A percentile compares a stretch with the other conserved stretches of the same genome.
Evolutionary conservation across 2,329 filamentous ascomycete species (phyloP).

Genomic region (Elsinoe australis): DNA sequence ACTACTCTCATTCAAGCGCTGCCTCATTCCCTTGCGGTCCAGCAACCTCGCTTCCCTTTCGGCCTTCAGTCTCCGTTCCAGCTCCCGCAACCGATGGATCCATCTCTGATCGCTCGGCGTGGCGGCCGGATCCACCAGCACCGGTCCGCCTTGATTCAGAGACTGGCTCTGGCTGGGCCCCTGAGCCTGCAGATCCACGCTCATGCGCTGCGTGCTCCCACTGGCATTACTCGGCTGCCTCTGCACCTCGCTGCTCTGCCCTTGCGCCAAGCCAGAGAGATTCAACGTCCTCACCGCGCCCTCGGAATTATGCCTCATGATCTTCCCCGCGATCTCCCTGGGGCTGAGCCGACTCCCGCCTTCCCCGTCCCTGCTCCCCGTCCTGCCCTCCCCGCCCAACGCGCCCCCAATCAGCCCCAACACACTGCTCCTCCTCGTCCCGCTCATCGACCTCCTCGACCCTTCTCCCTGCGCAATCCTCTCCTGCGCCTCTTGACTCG

Average conservation of each 20-base stretch:
- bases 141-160: not conserved
- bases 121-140: not conserved
- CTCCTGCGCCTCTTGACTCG: conserved; percentile 23
- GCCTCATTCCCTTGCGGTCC: conserved; percentile 74
- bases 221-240: conserved; percentile 26
- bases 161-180: no score
- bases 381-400: conserved; percentile 20
- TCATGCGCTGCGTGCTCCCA: conserved; percentile 25
- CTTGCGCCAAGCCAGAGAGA: not conserved
- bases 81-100: conserved; percentile 75
- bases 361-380: conserved; percentile 24
- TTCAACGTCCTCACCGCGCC: conserved; percentile 41
- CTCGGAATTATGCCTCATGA: conserved; percentile 49
- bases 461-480: not conserved
- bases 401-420: conserved; percentile 4
- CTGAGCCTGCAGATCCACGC: conserved; percentile 7
- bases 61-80: conserved; percentile 81
- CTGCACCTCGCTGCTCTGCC: not conserved
- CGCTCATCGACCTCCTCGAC: conserved; percentile 17
- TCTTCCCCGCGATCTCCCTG: conserved; percentile 41
- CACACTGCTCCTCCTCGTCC: conserved; percentile 3
- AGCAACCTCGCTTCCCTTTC: conserved; percentile 80
- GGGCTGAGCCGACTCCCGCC: conserved; percentile 26
- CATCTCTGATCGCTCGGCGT: conserved; percentile 61
- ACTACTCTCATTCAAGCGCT: conserved; percentile 69